Conservation (phyloP, 2,329 filamentous ascomycete species). For the Penicillium sp. region DNA sequence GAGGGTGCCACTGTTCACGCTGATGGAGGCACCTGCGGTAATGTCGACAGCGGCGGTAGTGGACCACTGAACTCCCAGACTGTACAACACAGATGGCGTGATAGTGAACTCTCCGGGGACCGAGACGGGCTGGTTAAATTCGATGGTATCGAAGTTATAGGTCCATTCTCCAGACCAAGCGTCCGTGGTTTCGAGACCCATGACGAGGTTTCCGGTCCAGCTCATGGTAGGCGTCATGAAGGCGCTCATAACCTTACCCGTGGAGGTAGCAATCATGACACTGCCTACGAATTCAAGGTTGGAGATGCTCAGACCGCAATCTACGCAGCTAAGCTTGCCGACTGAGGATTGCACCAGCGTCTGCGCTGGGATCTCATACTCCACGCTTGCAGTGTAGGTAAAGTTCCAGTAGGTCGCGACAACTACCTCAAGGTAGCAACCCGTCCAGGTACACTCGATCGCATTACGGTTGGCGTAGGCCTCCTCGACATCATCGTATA, state of each 20-base stretch:
- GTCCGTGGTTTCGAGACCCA: neutral
- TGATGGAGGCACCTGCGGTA: neutral
- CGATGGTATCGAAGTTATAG: neutral
- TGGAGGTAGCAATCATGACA: neutral
- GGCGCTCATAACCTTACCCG: neutral
- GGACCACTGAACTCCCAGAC: neutral
- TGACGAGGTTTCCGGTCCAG: neutral
- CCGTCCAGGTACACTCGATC: neutral
- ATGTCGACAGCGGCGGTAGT: neutral
- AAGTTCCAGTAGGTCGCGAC: neutral
- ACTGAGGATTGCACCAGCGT: neutral
- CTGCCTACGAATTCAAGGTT: neutral
- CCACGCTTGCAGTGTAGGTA: neutral
- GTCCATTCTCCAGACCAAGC: neutral
- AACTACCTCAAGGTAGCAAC: neutral
- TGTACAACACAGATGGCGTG: neutral
- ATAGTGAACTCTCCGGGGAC: neutral
- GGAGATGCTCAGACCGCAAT: neutral
- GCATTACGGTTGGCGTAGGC: neutral
- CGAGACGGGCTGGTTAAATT: neutral
- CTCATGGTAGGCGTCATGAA: neutral
- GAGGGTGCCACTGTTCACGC: neutral
- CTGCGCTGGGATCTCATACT: neutral
- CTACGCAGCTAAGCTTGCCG: neutral
- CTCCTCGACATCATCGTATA: neutral